Evolutionary conservation across 768 basidiomycete species (phyloP), one percentile per base, ranked within the genome.

Genomic region (Lyophyllum semitale): DNA sequence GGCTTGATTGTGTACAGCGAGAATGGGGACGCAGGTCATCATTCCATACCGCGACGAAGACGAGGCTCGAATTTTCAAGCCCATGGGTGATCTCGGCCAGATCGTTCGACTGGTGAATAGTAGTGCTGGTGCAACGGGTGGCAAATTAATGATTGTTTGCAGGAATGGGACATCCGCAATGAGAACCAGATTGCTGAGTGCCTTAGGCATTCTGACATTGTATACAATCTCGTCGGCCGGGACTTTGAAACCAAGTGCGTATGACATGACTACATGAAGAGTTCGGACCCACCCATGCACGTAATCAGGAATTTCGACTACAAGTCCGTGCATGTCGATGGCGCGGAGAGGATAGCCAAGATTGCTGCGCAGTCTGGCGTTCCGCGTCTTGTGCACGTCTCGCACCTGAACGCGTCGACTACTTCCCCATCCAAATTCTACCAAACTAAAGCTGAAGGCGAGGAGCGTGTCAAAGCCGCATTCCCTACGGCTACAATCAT

Each of bases 131-230:
- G 27, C 26, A 32, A 22, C 5, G 26, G 15, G 20, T 22, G 41
- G n/a, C 43, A 33, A 49, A 56, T 59, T 51, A 58, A 63, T 52
- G 63, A 51, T 35, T 55, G 25, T 60, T 47, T 30, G 40, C 59
- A 98, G 95, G 96, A 98, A 83, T 98, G 94, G 93, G 94, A 98
- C 68, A 80, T 96, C 45, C 83, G 93, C 54, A 88, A 92, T 67
- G 90, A 93, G 64, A 81, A 85, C 48, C 93, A 95, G 67, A 97
- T 95, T 63, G 91, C 85, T 35, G 96, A 98, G 69, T 97, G 95
- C 71, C 69, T 98, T 55, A 81, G 92, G 61, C 94, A 97, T 72
- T 98, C 96, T 18, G 93, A 98, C 69, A 90, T 89, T 4, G 97
- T 99, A 20, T 97, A 95, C 78, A 98, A 98, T 74, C 88, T 98